Percentiles rank a stretch among this genome's conserved stretches.
Evolutionary conservation across 352 stramenopile species (phyloP).

Genomic region (Phytopythium cucurbitacearum): DNA sequence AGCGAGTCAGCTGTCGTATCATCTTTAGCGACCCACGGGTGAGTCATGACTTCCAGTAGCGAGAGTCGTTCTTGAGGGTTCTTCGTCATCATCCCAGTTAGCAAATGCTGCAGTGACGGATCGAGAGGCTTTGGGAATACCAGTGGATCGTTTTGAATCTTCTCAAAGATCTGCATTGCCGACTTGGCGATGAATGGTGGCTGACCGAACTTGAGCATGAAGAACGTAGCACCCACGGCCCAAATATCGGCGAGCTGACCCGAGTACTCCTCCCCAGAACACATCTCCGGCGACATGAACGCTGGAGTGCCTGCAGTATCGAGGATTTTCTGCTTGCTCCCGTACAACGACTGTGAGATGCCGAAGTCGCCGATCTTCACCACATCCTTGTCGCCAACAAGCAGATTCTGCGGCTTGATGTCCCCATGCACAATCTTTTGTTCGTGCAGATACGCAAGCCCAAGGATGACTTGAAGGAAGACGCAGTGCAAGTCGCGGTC

Average conservation of each 20-base stretch:
- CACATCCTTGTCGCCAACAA: conserved; percentile 82
- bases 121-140: conserved; percentile 58
- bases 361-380: conserved; percentile 92
- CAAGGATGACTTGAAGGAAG: conserved; percentile 66
- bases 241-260: conserved; percentile 90
- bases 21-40: conserved; percentile 78
- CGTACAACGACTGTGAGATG: conserved; percentile 85
- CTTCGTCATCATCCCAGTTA: conserved; percentile 68
- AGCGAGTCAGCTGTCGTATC: conserved; percentile 27
- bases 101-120: conserved; percentile 46
- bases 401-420: conserved; percentile 87
- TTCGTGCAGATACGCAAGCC: conserved; percentile 88
- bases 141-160: conserved; percentile 78
- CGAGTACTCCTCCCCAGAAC: conserved; percentile 72
- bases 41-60: conserved; percentile 61
- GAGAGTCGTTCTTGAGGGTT: conserved; percentile 48
- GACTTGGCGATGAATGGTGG: conserved; percentile 89
- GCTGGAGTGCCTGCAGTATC: conserved; percentile 86
- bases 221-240: conserved; percentile 86
- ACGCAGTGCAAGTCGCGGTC: conserved; percentile 73
- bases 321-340: conserved; percentile 71
- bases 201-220: conserved; percentile 86
- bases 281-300: conserved; percentile 94
- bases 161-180: conserved; percentile 85
- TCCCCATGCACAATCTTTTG: conserved; percentile 85